These are phyloP conservation scores for Agrocybe chaxingu DNA, from an alignment of 768 basidiomycete species.

Conservation along the genomic window DNA sequence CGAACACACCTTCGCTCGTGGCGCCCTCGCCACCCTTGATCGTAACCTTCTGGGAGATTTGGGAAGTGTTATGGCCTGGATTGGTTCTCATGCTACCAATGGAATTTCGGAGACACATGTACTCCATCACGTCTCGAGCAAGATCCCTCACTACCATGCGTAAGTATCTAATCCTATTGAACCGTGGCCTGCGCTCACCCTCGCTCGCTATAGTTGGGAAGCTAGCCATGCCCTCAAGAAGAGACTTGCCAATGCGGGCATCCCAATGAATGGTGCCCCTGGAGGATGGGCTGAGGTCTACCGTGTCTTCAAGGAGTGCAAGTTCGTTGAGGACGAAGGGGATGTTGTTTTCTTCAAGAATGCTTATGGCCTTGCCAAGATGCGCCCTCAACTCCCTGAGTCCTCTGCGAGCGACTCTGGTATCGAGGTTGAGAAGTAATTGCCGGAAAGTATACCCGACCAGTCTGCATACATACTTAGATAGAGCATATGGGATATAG, in stretches of 20 bases:
- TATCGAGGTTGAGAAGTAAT: conserved; percentile 49
- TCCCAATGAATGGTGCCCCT: conserved; percentile 67
- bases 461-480: neutral
- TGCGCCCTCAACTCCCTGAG: conserved; percentile 64
- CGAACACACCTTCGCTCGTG: conserved; percentile 91
- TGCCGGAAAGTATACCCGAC: neutral
- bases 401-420: conserved; percentile 53
- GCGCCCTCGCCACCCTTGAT: conserved; percentile 90
- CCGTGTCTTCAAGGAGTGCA: conserved; percentile 77
- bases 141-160: conserved; percentile 95
- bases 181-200: neutral
- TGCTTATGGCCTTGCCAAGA: conserved; percentile 69
- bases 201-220: conserved; percentile 63
- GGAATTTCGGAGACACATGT: conserved; percentile 96
- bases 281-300: conserved; percentile 80
- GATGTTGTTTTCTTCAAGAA: conserved; percentile 93
- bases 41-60: conserved; percentile 76
- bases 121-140: conserved; percentile 87
- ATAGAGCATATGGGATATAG: neutral
- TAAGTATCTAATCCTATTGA: conserved; percentile 27
- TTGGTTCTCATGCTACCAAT: conserved; percentile 83
- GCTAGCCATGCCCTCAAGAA: conserved; percentile 82
- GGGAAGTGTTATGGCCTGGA: conserved; percentile 77
- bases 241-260: conserved; percentile 60
- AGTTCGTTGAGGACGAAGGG: conserved; percentile 95